Percentiles rank a stretch among this genome's conserved stretches.
Evolutionary conservation across 176 grass and related monocot species (phyloP).

Genomic region (Carex parvula): DNA sequence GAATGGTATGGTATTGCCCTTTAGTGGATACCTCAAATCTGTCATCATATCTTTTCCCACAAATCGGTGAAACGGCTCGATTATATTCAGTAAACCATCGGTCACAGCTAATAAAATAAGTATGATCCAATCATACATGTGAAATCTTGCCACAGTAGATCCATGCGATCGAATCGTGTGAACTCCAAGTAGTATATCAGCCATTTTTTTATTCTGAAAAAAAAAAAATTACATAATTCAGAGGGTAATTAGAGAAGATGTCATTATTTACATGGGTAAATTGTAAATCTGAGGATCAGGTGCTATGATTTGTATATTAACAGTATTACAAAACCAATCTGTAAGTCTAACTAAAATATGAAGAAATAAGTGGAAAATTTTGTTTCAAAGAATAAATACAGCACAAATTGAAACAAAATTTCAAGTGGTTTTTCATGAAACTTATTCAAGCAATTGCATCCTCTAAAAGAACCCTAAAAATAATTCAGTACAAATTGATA

Average conservation of each 20-base stretch:
- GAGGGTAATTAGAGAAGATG: not conserved
- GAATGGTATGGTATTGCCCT: constrained; percentile 69
- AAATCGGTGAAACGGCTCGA: constrained; percentile 79
- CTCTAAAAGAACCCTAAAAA: not conserved
- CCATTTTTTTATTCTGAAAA: constrained; percentile 37
- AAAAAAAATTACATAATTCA: too few relatives aligned
- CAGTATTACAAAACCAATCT: not conserved
- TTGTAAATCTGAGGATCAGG: not conserved
- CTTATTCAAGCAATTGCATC: not conserved
- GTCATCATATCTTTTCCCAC: constrained; percentile 87
- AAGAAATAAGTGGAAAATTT: not conserved
- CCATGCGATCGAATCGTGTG: constrained; percentile 75
- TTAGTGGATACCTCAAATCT: constrained; percentile 72
- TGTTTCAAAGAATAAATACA: too few relatives aligned
- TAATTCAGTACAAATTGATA: not conserved
- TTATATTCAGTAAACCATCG: constrained; percentile 62
- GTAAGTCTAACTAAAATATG: not conserved
- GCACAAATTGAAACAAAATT: too few relatives aligned
- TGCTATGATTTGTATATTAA: not conserved
- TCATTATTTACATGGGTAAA: not conserved
- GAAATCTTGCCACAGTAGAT: constrained; percentile 46
- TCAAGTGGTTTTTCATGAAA: not conserved
- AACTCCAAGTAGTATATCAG: constrained; percentile 53
- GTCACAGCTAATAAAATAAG: constrained; percentile 55
- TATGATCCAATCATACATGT: constrained; percentile 91